Conservation (phyloP, 768 basidiomycete species). For the Amanita jacksonii region DNA sequence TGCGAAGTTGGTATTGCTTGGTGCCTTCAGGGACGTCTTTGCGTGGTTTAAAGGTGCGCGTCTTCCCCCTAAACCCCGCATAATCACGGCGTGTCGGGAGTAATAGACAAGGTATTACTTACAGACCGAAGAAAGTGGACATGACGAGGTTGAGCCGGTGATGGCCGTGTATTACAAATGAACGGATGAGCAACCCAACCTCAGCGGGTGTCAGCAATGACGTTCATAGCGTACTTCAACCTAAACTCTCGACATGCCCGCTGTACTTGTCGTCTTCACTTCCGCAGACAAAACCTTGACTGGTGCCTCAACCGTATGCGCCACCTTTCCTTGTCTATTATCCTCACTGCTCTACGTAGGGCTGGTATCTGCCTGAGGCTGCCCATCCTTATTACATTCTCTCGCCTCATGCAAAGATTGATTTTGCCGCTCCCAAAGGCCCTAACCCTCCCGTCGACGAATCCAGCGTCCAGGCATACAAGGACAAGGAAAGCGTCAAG, state of each 20-base stretch:
- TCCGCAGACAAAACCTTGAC: slow-evolving; percentile 50
- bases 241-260: slow-evolving; percentile 21
- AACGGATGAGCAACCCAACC: neutral
- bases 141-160: slow-evolving; percentile 25
- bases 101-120: slow-evolving; percentile 23
- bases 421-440: slow-evolving; percentile 52
- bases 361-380: slow-evolving; percentile 73
- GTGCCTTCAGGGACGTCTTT: slow-evolving; percentile 94
- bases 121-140: slow-evolving; percentile 89
- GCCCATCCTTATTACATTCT: slow-evolving; percentile 64
- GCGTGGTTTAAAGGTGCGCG: slow-evolving; percentile 92
- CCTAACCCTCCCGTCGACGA: slow-evolving; percentile 66
- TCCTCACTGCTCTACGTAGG: slow-evolving; percentile 26
- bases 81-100: neutral
- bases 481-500: slow-evolving; percentile 42
- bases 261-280: slow-evolving; percentile 68
- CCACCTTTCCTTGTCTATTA: neutral
- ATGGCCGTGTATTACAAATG: too few species aligned
- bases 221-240: neutral
- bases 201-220: neutral
- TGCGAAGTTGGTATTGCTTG: slow-evolving; percentile 95
- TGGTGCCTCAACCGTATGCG: slow-evolving; percentile 36
- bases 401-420: slow-evolving; percentile 38
- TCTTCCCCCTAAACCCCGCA: slow-evolving; percentile 56
- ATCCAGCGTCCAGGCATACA: slow-evolving; percentile 40